phyloP scores from a whole-genome alignment of 257 asterid species.

The Solanum etuberosum region DNA sequence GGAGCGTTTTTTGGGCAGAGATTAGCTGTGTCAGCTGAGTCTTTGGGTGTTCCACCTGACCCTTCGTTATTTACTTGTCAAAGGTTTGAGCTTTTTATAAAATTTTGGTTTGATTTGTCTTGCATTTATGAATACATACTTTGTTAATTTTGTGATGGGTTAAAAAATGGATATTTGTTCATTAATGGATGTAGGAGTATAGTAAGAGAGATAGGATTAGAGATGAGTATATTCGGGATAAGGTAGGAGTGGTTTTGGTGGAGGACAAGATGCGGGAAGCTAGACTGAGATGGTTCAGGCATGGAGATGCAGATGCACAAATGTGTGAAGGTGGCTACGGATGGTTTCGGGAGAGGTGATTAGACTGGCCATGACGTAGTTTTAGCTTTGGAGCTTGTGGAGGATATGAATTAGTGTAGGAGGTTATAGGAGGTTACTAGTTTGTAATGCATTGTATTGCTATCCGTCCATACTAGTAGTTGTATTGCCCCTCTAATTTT shows the following conservation, averaged over 20 bases:
- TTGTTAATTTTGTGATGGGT: background rate
- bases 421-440: background rate
- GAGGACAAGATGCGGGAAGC: no score
- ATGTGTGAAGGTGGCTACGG: no score
- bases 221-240: no score
- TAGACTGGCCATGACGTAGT: no score
- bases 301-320: no score
- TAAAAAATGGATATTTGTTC: background rate
- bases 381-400: no score
- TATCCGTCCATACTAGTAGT: background rate
- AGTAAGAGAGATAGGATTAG: no score
- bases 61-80: slow-evolving; percentile 47
- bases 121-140: background rate
- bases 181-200: background rate
- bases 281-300: no score
- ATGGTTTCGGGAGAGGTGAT: no score
- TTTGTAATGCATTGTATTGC: background rate
- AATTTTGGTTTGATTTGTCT: background rate
- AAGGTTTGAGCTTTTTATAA: slow-evolving; percentile 24
- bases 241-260: no score
- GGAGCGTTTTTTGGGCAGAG: slow-evolving; percentile 61
- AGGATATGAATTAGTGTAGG: no score
- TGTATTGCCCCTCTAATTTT: no score
- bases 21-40: slow-evolving; percentile 48
- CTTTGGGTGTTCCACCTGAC: slow-evolving; percentile 41